A percentile compares a stretch with the other conserved stretches of the same genome.
These are phyloP conservation scores for Gymnopus androsaceus DNA, from an alignment of 1,284 basidiomycete species.

Conservation along the genomic window DNA sequence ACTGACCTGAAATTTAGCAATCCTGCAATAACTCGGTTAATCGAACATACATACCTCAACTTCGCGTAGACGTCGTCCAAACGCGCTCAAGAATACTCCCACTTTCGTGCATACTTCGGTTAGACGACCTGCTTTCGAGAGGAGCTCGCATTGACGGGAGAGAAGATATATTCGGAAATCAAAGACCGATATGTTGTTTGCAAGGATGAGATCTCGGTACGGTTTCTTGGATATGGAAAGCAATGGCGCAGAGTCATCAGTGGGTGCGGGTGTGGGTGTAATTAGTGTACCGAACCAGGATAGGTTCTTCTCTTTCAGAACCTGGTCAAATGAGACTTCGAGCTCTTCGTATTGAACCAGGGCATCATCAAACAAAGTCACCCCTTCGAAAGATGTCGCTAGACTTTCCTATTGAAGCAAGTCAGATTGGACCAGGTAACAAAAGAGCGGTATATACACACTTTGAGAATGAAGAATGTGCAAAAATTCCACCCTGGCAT, in stretches of 20 bases:
- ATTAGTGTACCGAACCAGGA: constrained; percentile 91
- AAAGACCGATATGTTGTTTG: constrained; percentile 90
- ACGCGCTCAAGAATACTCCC: constrained; percentile 75
- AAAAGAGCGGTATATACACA: constrained; percentile 30
- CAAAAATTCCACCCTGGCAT: constrained; percentile 98
- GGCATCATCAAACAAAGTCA: constrained; percentile 89
- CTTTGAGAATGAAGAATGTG: constrained; percentile 94
- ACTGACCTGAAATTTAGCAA: constrained; percentile 47
- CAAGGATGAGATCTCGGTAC: constrained; percentile 88
- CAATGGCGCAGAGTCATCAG: constrained; percentile 83
- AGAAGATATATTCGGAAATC: constrained; percentile 94
- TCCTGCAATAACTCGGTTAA: constrained; percentile 9
- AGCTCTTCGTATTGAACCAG: constrained; percentile 90
- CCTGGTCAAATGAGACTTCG: constrained; percentile 83
- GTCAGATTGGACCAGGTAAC: background rate
- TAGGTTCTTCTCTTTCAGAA: constrained; percentile 77
- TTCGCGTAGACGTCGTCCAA: constrained; percentile 76
- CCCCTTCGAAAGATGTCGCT: constrained; percentile 89
- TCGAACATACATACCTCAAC: constrained; percentile 55
- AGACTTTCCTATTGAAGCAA: constrained; percentile 77
- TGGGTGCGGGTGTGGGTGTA: constrained; percentile 55
- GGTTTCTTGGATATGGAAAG: constrained; percentile 83
- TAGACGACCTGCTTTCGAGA: constrained; percentile 72
- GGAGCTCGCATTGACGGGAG: constrained; percentile 79
- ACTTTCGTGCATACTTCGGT: constrained; percentile 71